Base-by-base conservation (phyloP, 75 land plant genomes). In the Selaginella tamariscina region DNA sequence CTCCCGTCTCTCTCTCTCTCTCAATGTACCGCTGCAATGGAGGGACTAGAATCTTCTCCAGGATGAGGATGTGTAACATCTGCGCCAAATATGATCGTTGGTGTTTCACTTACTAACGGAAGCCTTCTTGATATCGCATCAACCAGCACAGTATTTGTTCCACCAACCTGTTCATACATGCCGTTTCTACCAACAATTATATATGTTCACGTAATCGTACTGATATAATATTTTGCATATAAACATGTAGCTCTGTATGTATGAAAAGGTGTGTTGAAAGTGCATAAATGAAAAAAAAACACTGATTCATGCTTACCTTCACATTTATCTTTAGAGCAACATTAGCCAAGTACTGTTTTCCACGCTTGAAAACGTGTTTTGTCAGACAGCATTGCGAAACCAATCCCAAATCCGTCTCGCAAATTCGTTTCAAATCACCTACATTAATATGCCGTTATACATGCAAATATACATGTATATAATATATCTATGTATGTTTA, bases 41-140 rank as follows among this genome's bases (percentile, higher is more conserved):
- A 59, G 21, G 62, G 62, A 59, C 62, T 59, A 5, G 26, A 59
- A 59, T 59, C 62, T 59, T 59, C 62, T 59, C 62, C 62, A 59
- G 26, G 62, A 59, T 59, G 62, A 23, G 62, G 62, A 59, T 59
- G 62, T 8, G 62, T 59, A 27, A 59, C 62, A 27, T 59, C 24
- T n/a, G 62, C 62, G 2, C 62, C 62, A 59, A 59, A 59, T 39
- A 59, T 59, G 8, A 59, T 59, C n/a, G 62, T 59, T 59, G 62
- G 62, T 59, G 26, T 59, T 9, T 59, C 26, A 21, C 24, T 59
- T 21, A 59, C 62, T 26, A 59, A 59, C 2, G 62, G 26, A 23
- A 59, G 21, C 26, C 62, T 59, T n/a, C 26, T 5, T 59, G 62
- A 59, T 23, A 59, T 8, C n/a, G 62, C 62, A 59, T 59, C 62